phyloP scores from a whole-genome alignment of 1,139 yeast genomes.

The Suhomyces bribrorum region DNA sequence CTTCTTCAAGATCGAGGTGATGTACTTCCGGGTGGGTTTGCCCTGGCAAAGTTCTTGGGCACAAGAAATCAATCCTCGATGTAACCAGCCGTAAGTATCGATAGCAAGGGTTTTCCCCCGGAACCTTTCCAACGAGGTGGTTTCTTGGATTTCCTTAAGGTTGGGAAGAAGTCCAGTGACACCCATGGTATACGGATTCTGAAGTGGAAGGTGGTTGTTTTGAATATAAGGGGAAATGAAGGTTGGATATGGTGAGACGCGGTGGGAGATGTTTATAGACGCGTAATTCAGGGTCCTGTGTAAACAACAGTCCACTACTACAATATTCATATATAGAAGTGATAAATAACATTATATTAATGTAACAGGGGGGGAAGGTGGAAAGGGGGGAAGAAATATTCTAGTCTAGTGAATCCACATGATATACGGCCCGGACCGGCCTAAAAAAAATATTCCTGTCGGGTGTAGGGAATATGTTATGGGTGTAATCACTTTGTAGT shows the following conservation, averaged over 20 bases:
- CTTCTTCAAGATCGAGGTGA: conserved; percentile 60
- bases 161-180: conserved; percentile 76
- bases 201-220: background rate
- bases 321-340: too few relatives aligned
- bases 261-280: conserved; percentile 2
- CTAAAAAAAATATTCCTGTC: too few relatives aligned
- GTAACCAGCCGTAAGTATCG: conserved; percentile 97
- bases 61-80: conserved; percentile 80
- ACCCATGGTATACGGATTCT: conserved; percentile 54
- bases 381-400: too few relatives aligned
- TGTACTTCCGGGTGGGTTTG: conserved; percentile 65
- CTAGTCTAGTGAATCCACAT: too few relatives aligned
- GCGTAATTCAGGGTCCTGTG: background rate
- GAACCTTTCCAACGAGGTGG: conserved; percentile 57
- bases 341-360: too few relatives aligned
- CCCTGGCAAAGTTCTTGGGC: conserved; percentile 80
- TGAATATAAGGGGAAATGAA: background rate
- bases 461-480: too few relatives aligned
- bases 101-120: conserved; percentile 82
- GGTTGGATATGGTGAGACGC: conserved; percentile 2
- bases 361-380: too few relatives aligned
- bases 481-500: too few relatives aligned
- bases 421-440: too few relatives aligned
- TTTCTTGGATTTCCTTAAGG: conserved; percentile 69
- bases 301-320: too few relatives aligned